These are phyloP conservation scores for Cercospora citrullina DNA, from an alignment of 2,329 filamentous ascomycete genomes.

Conservation along the genomic window DNA sequence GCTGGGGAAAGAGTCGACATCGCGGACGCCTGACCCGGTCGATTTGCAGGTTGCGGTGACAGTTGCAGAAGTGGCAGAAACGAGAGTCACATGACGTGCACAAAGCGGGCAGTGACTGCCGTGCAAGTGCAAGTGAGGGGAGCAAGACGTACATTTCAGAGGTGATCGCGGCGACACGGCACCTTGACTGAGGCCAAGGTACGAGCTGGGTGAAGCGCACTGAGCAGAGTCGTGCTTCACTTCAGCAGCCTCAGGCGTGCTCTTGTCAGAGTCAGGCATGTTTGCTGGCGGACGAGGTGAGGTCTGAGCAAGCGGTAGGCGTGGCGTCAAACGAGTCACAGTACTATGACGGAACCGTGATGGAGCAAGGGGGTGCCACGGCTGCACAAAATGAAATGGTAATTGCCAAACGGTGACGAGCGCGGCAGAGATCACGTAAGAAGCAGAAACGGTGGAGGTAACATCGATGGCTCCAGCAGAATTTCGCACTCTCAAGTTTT, in stretches of 20 bases:
- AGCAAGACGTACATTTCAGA: conserved; percentile 34
- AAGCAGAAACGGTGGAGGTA: not conserved
- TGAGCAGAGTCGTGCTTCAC: conserved; percentile 30
- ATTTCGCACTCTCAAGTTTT: conserved; percentile 5
- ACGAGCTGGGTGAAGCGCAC: conserved; percentile 34
- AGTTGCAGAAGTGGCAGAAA: not conserved
- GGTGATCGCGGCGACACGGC: conserved; percentile 28
- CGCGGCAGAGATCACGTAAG: conserved; percentile 3
- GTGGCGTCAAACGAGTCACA: conserved; percentile 1
- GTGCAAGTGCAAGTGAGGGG: conserved; percentile 12
- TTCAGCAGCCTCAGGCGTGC: conserved; percentile 15
- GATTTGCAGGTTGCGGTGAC: not conserved
- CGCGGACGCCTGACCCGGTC: not conserved
- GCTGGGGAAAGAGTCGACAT: conserved; percentile 6
- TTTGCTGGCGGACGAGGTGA: conserved; percentile 6
- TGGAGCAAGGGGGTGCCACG: conserved; percentile 8
- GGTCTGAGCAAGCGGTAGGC: not conserved
- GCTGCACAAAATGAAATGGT: not conserved
- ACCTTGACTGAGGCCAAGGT: conserved; percentile 28
- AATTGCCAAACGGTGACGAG: not conserved
- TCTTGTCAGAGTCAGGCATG: conserved; percentile 26
- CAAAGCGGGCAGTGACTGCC: not conserved
- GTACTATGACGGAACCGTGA: not conserved
- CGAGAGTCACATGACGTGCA: conserved; percentile 1
- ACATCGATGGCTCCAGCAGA: conserved; percentile 2